A percentile compares a stretch with the other conserved stretches of the same genome.
Conservation (phyloP, 1,284 basidiomycete genomes). For the Microbotryum saponariae region DNA sequence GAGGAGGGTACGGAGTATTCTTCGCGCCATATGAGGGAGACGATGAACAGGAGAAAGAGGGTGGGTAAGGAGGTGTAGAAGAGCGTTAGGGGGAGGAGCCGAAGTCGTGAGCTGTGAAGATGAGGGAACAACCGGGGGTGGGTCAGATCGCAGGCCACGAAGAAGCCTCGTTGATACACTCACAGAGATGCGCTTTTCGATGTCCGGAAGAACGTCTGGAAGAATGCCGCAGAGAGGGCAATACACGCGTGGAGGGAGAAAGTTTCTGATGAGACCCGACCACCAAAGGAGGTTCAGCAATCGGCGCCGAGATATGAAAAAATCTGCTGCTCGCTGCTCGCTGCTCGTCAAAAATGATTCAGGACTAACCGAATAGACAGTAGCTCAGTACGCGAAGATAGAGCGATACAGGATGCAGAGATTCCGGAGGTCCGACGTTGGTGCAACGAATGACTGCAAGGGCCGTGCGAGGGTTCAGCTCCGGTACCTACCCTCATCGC, state of each 20-base stretch:
- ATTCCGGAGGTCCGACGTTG: neutral
- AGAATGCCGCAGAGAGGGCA: neutral
- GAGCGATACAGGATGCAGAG: neutral
- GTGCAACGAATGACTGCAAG: constrained; percentile 20
- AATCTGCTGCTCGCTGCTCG: too few species aligned
- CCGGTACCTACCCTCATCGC: neutral
- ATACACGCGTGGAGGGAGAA: constrained; percentile 7
- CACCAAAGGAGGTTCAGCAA: too few species aligned
- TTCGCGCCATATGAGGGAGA: constrained; percentile 16
- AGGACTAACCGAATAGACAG: constrained; percentile 12
- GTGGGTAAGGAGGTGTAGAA: constrained; percentile 22
- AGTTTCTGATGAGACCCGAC: constrained; percentile 5
- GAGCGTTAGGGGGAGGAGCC: constrained; percentile 16
- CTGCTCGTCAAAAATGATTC: neutral
- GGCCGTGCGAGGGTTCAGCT: neutral
- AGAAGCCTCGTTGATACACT: too few species aligned
- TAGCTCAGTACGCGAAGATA: constrained; percentile 6
- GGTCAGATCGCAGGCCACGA: too few species aligned
- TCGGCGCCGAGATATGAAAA: neutral
- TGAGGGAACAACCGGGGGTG: too few species aligned
- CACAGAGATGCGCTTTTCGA: too few species aligned
- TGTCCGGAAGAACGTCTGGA: neutral
- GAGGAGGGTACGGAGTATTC: constrained; percentile 14
- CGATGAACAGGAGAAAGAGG: constrained; percentile 18
- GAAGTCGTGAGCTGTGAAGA: constrained; percentile 3